Evolutionary conservation across 352 stramenopile species (phyloP).

Genomic region (Saprolegnia parasitica): DNA sequence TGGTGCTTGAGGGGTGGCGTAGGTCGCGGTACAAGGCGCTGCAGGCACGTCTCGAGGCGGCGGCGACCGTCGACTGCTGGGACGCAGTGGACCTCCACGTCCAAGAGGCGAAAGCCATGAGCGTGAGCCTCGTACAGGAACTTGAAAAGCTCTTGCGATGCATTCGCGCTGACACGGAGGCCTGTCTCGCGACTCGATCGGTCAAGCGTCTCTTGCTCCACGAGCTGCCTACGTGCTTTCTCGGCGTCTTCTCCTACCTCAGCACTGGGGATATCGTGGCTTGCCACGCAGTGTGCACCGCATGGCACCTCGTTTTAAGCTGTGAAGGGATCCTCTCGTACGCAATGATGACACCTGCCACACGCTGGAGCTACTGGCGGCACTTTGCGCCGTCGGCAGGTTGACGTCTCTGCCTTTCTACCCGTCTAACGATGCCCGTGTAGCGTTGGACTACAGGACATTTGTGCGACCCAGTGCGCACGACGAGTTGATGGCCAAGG

Average conservation of each 20-base stretch:
- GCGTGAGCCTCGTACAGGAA: neutral
- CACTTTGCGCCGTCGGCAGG: neutral
- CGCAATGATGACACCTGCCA: neutral
- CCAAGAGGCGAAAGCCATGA: neutral
- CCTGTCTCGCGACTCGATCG: neutral
- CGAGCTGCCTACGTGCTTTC: neutral
- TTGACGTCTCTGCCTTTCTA: neutral
- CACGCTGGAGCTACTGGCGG: conserved; percentile 16
- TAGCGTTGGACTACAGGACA: neutral
- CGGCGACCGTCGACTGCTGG: neutral
- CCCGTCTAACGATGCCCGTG: neutral
- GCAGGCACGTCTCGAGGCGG: neutral
- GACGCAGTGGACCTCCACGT: neutral
- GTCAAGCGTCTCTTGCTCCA: neutral
- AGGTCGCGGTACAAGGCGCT: neutral
- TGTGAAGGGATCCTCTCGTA: conserved; percentile 5
- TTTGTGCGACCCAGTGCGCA: neutral
- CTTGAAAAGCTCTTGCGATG: neutral
- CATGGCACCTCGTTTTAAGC: neutral
- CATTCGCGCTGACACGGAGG: neutral
- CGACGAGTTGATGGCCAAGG: neutral
- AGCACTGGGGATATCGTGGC: neutral
- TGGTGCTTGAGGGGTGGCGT: neutral
- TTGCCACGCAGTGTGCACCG: neutral
- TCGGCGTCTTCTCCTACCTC: conserved; percentile 15